Conservation (phyloP, 768 basidiomycete species). For the Strobilomyces confusus region DNA sequence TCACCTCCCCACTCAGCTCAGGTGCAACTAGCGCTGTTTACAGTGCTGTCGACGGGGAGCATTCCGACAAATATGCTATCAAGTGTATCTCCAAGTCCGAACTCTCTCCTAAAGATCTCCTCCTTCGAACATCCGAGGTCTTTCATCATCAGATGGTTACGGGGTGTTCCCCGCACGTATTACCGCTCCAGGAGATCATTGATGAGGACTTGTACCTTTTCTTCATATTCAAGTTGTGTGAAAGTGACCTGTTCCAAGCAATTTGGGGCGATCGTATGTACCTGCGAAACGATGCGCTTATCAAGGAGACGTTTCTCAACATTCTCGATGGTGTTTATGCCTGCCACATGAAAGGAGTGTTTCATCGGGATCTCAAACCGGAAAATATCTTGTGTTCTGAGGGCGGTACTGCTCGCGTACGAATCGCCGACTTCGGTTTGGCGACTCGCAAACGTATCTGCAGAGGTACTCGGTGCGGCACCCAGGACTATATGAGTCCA, state of each 20-base stretch:
- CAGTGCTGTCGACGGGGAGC: constrained; percentile 53
- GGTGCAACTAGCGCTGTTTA: constrained; percentile 82
- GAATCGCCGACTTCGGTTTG: constrained; percentile 78
- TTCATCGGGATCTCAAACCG: constrained; percentile 85
- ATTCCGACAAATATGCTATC: constrained; percentile 54
- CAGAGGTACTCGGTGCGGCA: constrained; percentile 55
- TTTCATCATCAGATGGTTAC: constrained; percentile 49
- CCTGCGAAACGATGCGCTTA: constrained; percentile 53
- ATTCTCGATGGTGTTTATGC: constrained; percentile 75
- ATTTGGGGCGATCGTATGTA: constrained; percentile 58
- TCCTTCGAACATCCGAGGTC: constrained; percentile 69
- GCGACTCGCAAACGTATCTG: constrained; percentile 46
- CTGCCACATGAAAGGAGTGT: constrained; percentile 68
- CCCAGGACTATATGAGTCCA: constrained; percentile 65
- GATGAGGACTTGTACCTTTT: constrained; percentile 60
- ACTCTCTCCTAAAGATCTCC: constrained; percentile 49
- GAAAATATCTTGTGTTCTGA: constrained; percentile 68
- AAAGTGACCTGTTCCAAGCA: constrained; percentile 68
- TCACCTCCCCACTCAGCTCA: constrained; percentile 61
- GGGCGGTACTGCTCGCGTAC: constrained; percentile 46
- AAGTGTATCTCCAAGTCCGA: constrained; percentile 69
- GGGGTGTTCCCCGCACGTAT: constrained; percentile 54
- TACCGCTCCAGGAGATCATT: constrained; percentile 63
- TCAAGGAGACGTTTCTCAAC: constrained; percentile 70
- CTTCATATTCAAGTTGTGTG: constrained; percentile 57